A percentile compares a stretch with the other conserved stretches of the same genome.
Evolutionary conservation across 2,329 filamentous ascomycete genomes (phyloP).

Genomic region (Colletotrichum sp.): DNA sequence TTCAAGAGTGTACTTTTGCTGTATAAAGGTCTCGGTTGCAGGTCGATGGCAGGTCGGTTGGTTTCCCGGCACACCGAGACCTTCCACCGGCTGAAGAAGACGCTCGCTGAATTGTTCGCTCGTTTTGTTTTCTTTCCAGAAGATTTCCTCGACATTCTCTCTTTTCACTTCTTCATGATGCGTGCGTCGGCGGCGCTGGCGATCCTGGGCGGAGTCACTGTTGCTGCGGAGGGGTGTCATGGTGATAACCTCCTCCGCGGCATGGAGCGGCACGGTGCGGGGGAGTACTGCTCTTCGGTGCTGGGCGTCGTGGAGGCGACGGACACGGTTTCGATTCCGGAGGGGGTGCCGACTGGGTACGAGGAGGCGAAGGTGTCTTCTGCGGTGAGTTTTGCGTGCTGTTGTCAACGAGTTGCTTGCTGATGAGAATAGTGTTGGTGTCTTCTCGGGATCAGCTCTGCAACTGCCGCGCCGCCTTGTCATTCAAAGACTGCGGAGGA

Average conservation of each 20-base stretch:
- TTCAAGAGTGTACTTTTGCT: not conserved
- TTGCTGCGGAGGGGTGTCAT: conserved; percentile 7
- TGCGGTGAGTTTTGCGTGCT: not conserved
- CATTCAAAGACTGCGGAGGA: not conserved
- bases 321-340: not conserved
- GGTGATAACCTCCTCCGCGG: conserved; percentile 20
- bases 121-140: not conserved
- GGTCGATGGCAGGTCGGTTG: no score
- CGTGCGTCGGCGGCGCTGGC: not conserved
- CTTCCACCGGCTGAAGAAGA: not conserved
- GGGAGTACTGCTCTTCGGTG: conserved; percentile 12
- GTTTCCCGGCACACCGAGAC: not conserved
- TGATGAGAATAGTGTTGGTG: conserved; percentile 13
- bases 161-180: not conserved
- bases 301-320: not conserved
- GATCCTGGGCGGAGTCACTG: not conserved
- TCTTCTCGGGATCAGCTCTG: not conserved
- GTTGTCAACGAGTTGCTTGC: not conserved
- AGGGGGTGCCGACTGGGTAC: conserved; percentile 1
- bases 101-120: not conserved
- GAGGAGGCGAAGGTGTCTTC: not conserved
- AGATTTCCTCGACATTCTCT: not conserved
- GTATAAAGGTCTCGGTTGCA: conserved; percentile 6
- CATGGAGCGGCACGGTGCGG: conserved; percentile 10
- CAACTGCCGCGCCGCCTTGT: not conserved